Conservation (phyloP, 2,329 filamentous ascomycete genomes). For the Coniella vitis region DNA sequence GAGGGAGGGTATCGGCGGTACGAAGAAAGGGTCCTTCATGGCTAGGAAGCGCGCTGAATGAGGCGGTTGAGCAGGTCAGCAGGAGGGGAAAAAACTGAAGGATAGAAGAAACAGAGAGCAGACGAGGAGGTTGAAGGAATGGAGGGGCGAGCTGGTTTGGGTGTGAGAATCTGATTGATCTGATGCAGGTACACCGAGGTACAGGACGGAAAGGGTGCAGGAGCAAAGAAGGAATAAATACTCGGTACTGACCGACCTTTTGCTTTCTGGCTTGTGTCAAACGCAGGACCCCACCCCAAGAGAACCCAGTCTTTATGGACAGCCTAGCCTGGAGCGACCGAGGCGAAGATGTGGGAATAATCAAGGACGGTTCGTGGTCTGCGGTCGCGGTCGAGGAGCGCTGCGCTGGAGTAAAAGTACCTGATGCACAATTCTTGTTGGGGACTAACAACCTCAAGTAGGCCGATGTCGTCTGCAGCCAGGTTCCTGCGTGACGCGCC, state of each 20-base stretch:
- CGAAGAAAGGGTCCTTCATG: slow-evolving; percentile 70
- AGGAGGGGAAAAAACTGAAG: neutral
- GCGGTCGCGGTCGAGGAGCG: too few relatives aligned
- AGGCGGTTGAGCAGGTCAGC: slow-evolving; percentile 1
- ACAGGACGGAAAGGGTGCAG: too few relatives aligned
- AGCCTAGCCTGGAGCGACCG: slow-evolving; percentile 4
- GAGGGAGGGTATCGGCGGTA: slow-evolving; percentile 53
- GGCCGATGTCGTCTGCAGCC: slow-evolving; percentile 2
- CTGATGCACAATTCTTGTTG: slow-evolving; percentile 14
- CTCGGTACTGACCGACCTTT: slow-evolving; percentile 1
- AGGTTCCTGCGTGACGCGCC: slow-evolving; percentile 1
- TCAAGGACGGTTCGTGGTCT: too few relatives aligned
- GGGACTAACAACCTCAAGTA: too few relatives aligned
- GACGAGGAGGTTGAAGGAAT: too few relatives aligned
- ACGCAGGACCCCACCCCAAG: neutral
- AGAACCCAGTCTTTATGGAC: slow-evolving; percentile 5
- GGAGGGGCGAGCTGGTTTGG: too few relatives aligned
- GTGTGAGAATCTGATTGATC: too few relatives aligned
- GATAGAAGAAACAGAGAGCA: neutral
- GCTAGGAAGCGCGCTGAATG: slow-evolving; percentile 18
- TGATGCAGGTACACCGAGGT: too few relatives aligned
- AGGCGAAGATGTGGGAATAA: neutral
- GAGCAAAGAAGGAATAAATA: neutral
- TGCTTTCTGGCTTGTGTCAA: neutral
- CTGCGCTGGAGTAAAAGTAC: too few relatives aligned